Evolutionary conservation across 176 grass and related monocot genomes (phyloP), one percentile per base, ranked within the genome.

Genomic region (Hsuehochloa calcarea): DNA sequence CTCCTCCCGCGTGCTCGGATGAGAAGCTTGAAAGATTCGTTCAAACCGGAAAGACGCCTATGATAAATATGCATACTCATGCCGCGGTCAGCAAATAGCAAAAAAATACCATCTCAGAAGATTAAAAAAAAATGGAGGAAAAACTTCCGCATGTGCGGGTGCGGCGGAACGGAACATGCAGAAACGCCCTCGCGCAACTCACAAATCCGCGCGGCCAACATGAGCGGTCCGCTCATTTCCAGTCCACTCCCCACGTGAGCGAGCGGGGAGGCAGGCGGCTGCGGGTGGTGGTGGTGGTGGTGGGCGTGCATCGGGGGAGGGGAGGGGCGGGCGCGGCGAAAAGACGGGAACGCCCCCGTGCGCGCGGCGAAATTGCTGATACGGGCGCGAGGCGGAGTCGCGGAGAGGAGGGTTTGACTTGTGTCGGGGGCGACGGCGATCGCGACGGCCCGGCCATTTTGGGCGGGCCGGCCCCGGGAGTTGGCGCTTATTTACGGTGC

Each of bases 291-390:
- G n/a, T n/a, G n/a, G n/a, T n/a, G n/a, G n/a, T 43, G 22, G 68
- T 35, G 62, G 62, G 27, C 14, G 62, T 23, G 26, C 61, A 15
- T 8, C 5, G 26, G 12, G 34, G 4, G 14, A 1, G 0, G 38
- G 37, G 3, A 46, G 23, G 4, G 54, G 25, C 19, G 51, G 52
- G 40, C 27, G 45, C 13, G 43, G 60, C 8, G 66, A 81, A 85
- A 85, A 51, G 77, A 89, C 82, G 51, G 39, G 39, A 45, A 4
- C 12, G 59, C 65, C 86, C 73, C 60, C 54, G 75, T 14, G 27
- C 26, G 78, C 39, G 29, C 31, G n/a, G 20, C 8, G 35, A 72
- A 75, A 75, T 67, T 25, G 60, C 37, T 7, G 74, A 60, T 22
- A 85, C 6, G 82, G 68, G 35, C 34, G 23, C 13, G 23, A 1